These are phyloP conservation scores for Sugiyamaella boreocaroliniensis DNA, from an alignment of 805 yeast genomes.

Conservation along the genomic window DNA sequence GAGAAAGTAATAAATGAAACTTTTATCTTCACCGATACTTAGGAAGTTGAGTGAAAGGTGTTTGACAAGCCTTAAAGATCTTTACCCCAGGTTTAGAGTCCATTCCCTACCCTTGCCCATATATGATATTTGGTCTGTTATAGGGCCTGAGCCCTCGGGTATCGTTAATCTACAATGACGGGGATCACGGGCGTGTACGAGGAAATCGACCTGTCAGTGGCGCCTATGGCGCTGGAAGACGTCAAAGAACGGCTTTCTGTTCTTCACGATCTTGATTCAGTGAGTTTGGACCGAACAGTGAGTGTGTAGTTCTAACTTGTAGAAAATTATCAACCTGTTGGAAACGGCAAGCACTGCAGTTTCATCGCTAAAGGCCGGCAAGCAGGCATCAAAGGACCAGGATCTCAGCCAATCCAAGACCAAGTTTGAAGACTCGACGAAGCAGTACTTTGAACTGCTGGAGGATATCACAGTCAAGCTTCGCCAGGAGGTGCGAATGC, in stretches of 20 bases:
- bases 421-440: constrained; percentile 41
- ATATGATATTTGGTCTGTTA: neutral
- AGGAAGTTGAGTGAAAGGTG: no score
- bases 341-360: constrained; percentile 25
- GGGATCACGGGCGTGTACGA: constrained; percentile 12
- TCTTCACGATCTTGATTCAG: constrained; percentile 25
- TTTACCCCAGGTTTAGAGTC: no score
- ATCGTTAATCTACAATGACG: neutral
- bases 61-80: no score
- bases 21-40: no score
- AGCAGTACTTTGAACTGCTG: constrained; percentile 46
- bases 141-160: no score
- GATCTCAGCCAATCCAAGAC: constrained; percentile 27
- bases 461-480: constrained; percentile 53
- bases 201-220: constrained; percentile 19
- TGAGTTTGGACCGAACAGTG: constrained; percentile 4
- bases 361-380: constrained; percentile 26
- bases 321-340: constrained; percentile 21
- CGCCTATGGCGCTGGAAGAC: constrained; percentile 23
- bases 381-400: constrained; percentile 11
- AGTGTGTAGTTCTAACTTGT: neutral
- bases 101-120: no score
- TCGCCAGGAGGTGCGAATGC: constrained; percentile 57
- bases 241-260: constrained; percentile 26
- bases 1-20: no score